phyloP scores from a whole-genome alignment of 805 yeast genomes.

The Zygoascus tannicola region DNA sequence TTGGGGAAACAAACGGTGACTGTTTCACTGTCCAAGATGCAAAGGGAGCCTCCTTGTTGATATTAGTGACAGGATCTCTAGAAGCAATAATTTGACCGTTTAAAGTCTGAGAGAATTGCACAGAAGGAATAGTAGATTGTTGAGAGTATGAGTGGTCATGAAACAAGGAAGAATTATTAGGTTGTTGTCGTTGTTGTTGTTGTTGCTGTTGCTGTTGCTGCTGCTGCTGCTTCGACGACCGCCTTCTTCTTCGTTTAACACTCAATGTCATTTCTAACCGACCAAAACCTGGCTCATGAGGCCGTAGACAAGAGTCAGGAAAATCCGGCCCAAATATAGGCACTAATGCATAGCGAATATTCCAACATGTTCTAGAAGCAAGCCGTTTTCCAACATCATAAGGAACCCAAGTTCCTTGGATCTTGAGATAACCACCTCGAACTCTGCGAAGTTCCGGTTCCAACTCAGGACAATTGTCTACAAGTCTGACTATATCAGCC shows the following conservation, averaged over 20 bases:
- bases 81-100: background rate
- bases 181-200: background rate
- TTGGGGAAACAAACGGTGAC: background rate
- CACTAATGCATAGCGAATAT: conserved; percentile 62
- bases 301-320: conserved; percentile 49
- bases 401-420: conserved; percentile 93
- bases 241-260: conserved; percentile 17
- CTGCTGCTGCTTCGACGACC: conserved; percentile 3
- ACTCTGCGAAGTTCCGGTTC: conserved; percentile 60
- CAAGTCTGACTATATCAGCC: conserved; percentile 66
- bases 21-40: background rate
- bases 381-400: conserved; percentile 54
- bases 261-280: conserved; percentile 35
- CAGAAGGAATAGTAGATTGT: background rate
- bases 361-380: conserved; percentile 68
- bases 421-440: conserved; percentile 83
- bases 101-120: background rate
- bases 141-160: background rate
- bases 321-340: conserved; percentile 74
- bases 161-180: background rate
- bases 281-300: conserved; percentile 56
- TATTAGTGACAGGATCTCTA: background rate
- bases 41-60: background rate
- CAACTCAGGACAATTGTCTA: conserved; percentile 54
- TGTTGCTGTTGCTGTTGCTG: background rate